A percentile compares a stretch with the other conserved stretches of the same genome.
phyloP scores from a whole-genome alignment of 1,284 basidiomycete genomes.

The Pterulicium gracile region DNA sequence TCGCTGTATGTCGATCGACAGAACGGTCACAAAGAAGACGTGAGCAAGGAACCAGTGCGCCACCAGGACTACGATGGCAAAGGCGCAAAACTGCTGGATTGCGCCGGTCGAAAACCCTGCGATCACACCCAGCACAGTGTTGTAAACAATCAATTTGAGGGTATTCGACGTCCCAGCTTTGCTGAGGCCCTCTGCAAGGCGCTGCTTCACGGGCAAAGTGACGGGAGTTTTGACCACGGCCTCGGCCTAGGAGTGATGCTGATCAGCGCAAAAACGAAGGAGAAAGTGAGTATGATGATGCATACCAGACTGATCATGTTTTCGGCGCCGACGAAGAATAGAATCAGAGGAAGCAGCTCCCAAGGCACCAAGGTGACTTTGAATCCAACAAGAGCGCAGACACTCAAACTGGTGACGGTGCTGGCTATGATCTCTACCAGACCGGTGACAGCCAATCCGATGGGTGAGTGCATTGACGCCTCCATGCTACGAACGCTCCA shows the following conservation, averaged over 20 bases:
- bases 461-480: constrained; percentile 77
- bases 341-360: constrained; percentile 87
- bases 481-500: constrained; percentile 68
- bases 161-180: constrained; percentile 87
- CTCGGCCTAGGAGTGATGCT: constrained; percentile 48
- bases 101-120: constrained; percentile 72
- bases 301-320: constrained; percentile 93
- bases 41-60: constrained; percentile 95
- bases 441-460: constrained; percentile 91
- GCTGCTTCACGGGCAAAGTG: constrained; percentile 82
- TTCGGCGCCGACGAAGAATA: constrained; percentile 92
- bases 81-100: constrained; percentile 88
- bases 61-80: constrained; percentile 88
- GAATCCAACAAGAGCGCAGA: constrained; percentile 80
- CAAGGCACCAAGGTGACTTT: constrained; percentile 83
- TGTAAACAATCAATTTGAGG: constrained; percentile 84
- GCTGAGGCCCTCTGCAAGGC: constrained; percentile 83
- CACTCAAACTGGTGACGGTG: constrained; percentile 87
- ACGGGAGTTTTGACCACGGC: constrained; percentile 88
- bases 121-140: constrained; percentile 71
- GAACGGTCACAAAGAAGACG: constrained; percentile 84
- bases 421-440: constrained; percentile 85
- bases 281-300: constrained; percentile 8
- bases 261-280: constrained; percentile 5
- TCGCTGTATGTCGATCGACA: constrained; percentile 86